Percentiles rank a stretch among this genome's conserved stretches.
These are phyloP conservation scores for Mortierella sp. DNA, from an alignment of 371 early-diverging fungal genomes.

Conservation along the genomic window DNA sequence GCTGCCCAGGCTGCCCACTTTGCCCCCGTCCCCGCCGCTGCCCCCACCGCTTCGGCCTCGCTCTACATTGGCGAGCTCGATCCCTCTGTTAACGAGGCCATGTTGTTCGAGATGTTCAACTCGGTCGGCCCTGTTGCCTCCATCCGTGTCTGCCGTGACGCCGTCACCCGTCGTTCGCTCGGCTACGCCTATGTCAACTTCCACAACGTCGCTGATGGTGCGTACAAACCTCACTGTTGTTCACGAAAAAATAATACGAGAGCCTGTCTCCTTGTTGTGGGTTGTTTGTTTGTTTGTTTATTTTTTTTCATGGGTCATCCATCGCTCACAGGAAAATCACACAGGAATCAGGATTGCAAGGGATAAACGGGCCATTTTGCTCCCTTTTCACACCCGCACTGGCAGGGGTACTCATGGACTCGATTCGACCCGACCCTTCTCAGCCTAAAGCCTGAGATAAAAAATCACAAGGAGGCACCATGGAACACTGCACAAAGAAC, in stretches of 20 bases:
- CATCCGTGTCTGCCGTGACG: conserved; percentile 98
- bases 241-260: background rate
- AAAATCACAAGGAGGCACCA: background rate
- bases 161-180: conserved; percentile 96
- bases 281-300: conserved; percentile 26
- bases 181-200: conserved; percentile 99
- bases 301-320: conserved; percentile 21
- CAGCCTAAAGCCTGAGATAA: background rate
- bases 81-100: conserved; percentile 96
- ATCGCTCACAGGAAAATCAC: conserved; percentile 10
- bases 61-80: conserved; percentile 95
- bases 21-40: conserved; percentile 58
- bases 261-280: conserved; percentile 19
- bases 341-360: background rate
- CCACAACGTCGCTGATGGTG: conserved; percentile 83
- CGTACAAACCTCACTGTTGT: conserved; percentile 17
- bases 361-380: background rate
- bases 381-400: background rate
- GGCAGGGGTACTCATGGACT: background rate
- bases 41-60: conserved; percentile 77
- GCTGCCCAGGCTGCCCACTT: conserved; percentile 62
- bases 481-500: background rate
- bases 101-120: conserved; percentile 98
- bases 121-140: conserved; percentile 96
- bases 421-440: background rate